These are phyloP conservation scores for Mycena pura DNA, from an alignment of 768 basidiomycete species.

Conservation along the genomic window DNA sequence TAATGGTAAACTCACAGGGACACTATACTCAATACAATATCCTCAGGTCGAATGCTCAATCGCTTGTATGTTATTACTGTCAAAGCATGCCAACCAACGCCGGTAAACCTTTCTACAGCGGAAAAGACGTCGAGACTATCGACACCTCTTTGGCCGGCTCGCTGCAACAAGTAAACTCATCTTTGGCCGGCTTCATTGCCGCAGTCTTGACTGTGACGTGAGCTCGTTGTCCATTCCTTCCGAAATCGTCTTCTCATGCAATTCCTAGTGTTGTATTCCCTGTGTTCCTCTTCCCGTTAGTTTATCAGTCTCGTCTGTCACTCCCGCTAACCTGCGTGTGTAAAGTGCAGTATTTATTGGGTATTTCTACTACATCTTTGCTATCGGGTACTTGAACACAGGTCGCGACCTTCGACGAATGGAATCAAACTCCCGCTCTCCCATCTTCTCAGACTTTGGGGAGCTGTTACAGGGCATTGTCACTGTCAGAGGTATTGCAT, in stretches of 20 bases:
- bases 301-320: too few relatives aligned
- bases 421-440: constrained; percentile 35
- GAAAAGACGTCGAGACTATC: constrained; percentile 81
- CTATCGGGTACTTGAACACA: neutral
- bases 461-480: constrained; percentile 88
- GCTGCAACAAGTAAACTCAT: constrained; percentile 76
- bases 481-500: constrained; percentile 58
- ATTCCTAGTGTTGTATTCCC: constrained; percentile 63
- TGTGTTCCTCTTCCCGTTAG: constrained; percentile 80
- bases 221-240: neutral
- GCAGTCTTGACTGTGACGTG: constrained; percentile 49
- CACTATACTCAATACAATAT: neutral
- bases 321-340: too few relatives aligned
- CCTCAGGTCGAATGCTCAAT: constrained; percentile 80
- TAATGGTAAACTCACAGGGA: neutral
- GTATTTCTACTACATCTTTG: constrained; percentile 1
- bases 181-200: constrained; percentile 76
- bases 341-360: constrained; percentile 1
- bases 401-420: constrained; percentile 17
- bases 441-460: constrained; percentile 84
- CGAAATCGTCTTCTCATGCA: too few relatives aligned
- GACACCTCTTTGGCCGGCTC: constrained; percentile 59
- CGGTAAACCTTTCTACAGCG: neutral
- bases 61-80: constrained; percentile 55
- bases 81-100: neutral